Evolutionary conservation across 1,284 basidiomycete genomes (phyloP), one percentile per base, ranked within the genome.

Genomic region (Pseudozyma thailandica): DNA sequence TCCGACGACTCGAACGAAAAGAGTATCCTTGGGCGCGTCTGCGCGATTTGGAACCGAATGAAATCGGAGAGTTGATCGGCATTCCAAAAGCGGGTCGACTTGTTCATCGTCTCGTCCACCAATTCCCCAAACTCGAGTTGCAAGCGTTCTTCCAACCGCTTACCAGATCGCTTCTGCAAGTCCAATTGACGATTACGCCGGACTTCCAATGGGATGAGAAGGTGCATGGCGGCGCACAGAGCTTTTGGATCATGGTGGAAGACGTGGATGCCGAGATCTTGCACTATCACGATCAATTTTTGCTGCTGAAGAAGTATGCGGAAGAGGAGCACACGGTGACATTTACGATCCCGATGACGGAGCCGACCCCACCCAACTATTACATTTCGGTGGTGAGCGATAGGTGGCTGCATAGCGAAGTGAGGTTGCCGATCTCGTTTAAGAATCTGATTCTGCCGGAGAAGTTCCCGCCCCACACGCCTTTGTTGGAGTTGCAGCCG

Each of bases 181-280:
- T 82, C 25, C 75, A 80, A 44, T 65, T 82, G 18, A 78, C 79
- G 15, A 93, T 98, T 81, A 90, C 90, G 4, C 94, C 95, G 20
- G 95, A 98, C 82, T 98, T 98, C 87, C 88, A 90, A 53, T 98
- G 95, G 95, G 94, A 98, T 56, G 92, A 94, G 78, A 92, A 92
- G 83, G 89, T 94, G 30, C 96, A 98, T 74, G 92, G 93, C 4
- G 84, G 86, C 1, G 90, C 92, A 0, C 92, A 98, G 84, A 88
- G 90, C 0, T 98, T 98, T 87, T 79, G 78, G 89, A 91, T 98
- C 73, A 84, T 95, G 45, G 93, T 98, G 13, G 94, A 98, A 83
- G 95, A 98, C 76, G 93, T 98, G 21, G 95, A 98, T 75, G 95
- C 95, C 55, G 95, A 98, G 83, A 89, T 92, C 66, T 90, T 98